Evolutionary conservation across 2,329 filamentous ascomycete genomes (phyloP).

Genomic region (Pyrenochaeta sp.): DNA sequence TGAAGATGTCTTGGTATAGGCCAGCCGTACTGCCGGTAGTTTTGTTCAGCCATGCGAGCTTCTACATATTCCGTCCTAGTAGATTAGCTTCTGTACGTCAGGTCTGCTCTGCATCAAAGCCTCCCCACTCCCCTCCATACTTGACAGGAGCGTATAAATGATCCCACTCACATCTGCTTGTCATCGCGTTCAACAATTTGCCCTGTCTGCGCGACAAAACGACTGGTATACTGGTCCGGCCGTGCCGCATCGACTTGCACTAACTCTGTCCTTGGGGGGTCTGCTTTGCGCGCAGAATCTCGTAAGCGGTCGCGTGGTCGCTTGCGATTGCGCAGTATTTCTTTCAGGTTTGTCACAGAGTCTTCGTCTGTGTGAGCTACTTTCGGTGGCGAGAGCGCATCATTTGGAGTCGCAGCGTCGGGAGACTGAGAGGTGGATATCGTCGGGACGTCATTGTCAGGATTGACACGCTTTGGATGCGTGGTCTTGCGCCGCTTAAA

Average conservation of each 20-base stretch:
- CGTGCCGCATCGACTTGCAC: constrained; percentile 28
- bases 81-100: constrained; percentile 65
- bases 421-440: constrained; percentile 9
- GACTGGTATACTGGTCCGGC: constrained; percentile 42
- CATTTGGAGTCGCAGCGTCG: constrained; percentile 9
- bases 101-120: not conserved
- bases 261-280: constrained; percentile 23
- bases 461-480: constrained; percentile 33
- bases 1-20: constrained; percentile 42
- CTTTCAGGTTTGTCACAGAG: constrained; percentile 34
- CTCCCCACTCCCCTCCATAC: not conserved
- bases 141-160: not conserved
- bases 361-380: constrained; percentile 26
- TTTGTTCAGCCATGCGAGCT: constrained; percentile 73
- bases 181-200: constrained; percentile 70
- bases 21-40: constrained; percentile 43
- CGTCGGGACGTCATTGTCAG: constrained; percentile 19
- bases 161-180: constrained; percentile 77
- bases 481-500: constrained; percentile 46
- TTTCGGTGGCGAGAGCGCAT: constrained; percentile 17
- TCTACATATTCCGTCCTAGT: constrained; percentile 87
- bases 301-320: constrained; percentile 35
- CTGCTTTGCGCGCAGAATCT: constrained; percentile 30
- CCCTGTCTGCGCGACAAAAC: constrained; percentile 78
- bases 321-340: constrained; percentile 44